Conservation (phyloP, 2,329 filamentous ascomycete species). For the Hypoxylon sp. region DNA sequence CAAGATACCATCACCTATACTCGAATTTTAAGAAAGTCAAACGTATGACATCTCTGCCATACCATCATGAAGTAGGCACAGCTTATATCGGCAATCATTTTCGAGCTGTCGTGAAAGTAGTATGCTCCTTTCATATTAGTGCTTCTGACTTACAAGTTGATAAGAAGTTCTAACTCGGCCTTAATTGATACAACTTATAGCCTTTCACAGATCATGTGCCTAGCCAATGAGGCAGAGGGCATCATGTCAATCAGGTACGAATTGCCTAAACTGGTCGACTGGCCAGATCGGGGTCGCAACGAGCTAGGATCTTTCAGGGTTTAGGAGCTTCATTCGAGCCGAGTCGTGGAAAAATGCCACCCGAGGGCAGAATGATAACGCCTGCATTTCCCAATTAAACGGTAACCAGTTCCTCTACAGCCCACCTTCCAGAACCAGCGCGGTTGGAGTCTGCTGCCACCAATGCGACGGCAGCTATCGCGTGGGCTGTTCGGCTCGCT, state of each 20-base stretch:
- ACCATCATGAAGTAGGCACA: too few relatives aligned
- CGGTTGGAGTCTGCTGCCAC: constrained; percentile 13
- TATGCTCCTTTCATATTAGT: not conserved
- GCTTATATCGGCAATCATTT: too few relatives aligned
- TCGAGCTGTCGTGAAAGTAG: too few relatives aligned
- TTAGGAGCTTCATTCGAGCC: constrained; percentile 5
- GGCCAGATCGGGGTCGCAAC: not conserved
- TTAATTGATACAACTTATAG: too few relatives aligned
- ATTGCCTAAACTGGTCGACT: not conserved
- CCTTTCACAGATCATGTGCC: not conserved
- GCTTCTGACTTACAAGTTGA: not conserved
- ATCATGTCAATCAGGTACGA: not conserved
- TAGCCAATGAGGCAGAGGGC: not conserved
- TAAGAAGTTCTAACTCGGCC: too few relatives aligned
- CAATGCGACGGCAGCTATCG: not conserved
- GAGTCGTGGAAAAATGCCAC: constrained; percentile 33
- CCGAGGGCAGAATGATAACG: constrained; percentile 25
- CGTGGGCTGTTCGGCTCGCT: not conserved
- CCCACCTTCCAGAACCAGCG: constrained; percentile 20
- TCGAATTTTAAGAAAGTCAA: too few relatives aligned
- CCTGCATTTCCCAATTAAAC: constrained; percentile 4
- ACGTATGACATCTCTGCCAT: too few relatives aligned
- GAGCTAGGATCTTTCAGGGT: not conserved
- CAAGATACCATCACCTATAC: too few relatives aligned
- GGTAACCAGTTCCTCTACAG: not conserved